phyloP scores from a whole-genome alignment of 2,329 filamentous ascomycete genomes.

The Monosporascus cannonballus region DNA sequence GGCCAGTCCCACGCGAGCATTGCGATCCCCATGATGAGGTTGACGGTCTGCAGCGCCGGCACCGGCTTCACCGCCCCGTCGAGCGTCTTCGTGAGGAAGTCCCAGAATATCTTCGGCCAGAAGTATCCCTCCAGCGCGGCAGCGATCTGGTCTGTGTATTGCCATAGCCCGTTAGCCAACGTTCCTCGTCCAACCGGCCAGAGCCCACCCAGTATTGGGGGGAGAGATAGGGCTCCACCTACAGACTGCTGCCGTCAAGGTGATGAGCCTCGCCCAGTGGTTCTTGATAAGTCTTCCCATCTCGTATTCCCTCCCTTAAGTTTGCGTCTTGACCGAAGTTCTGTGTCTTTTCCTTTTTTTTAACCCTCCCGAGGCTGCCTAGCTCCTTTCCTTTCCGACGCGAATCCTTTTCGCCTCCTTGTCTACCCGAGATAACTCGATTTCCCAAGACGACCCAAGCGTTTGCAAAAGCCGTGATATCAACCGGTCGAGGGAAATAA shows the following conservation, averaged over 20 bases:
- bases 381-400: conserved; percentile 8
- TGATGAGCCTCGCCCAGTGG: conserved; percentile 93
- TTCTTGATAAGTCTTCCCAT: conserved; percentile 99
- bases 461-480: not conserved
- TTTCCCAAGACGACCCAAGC: not conserved
- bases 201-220: not conserved
- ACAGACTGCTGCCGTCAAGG: conserved; percentile 70
- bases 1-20: conserved; percentile 91
- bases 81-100: conserved; percentile 87
- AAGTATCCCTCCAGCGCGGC: conserved; percentile 85
- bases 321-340: conserved; percentile 1
- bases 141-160: conserved; percentile 69
- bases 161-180: conserved; percentile 19
- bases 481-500: not conserved
- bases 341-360: conserved; percentile 6
- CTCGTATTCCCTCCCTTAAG: conserved; percentile 21
- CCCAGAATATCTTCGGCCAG: conserved; percentile 99
- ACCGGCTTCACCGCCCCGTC: conserved; percentile 79
- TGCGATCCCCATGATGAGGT: conserved; percentile 72
- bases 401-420: conserved; percentile 2
- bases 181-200: not conserved
- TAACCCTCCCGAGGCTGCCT: not conserved
- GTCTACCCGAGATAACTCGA: not conserved
- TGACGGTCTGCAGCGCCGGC: conserved; percentile 86
- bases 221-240: conserved; percentile 18